Percentiles rank a stretch among this genome's conserved stretches.
Evolutionary conservation across 306 rosid genomes (phyloP).

Genomic region (Casuarina equisetifolia): DNA sequence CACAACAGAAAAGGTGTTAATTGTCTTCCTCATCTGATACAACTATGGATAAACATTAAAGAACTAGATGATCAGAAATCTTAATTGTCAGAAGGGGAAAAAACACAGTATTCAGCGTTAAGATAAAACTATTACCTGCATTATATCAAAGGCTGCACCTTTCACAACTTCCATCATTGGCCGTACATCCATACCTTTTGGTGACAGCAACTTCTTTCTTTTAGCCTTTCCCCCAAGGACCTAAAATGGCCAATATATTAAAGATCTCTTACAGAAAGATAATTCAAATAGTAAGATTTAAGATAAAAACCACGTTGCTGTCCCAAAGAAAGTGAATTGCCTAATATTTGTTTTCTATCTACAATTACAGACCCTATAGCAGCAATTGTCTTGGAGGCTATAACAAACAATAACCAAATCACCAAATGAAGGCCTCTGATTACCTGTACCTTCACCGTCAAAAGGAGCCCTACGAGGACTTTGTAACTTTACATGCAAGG

Average conservation of each 20-base stretch:
- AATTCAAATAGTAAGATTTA: neutral
- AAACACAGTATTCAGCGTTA: neutral
- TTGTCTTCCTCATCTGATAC: conserved; percentile 17
- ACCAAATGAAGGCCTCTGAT: neutral
- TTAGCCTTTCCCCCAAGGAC: conserved; percentile 93
- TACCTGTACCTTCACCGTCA: neutral
- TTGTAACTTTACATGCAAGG: neutral
- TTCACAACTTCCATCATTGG: conserved; percentile 99
- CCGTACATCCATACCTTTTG: conserved; percentile 96
- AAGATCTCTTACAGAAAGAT: neutral
- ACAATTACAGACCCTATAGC: neutral
- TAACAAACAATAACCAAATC: neutral
- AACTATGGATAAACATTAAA: neutral
- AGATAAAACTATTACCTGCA: conserved; percentile 57
- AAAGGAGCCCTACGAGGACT: neutral
- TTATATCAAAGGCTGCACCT: conserved; percentile 91
- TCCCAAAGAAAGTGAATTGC: neutral
- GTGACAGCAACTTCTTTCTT: conserved; percentile 83
- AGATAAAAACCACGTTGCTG: neutral
- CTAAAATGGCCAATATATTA: conserved; percentile 33
- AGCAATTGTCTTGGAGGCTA: neutral
- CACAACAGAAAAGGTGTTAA: conserved; percentile 11
- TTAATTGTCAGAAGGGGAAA: conserved; percentile 13
- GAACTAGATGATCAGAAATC: neutral
- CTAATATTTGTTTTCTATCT: neutral